Evolutionary conservation across 192 early-diverging fungal genomes (phyloP).

Genomic region (Coemansia erecta): DNA sequence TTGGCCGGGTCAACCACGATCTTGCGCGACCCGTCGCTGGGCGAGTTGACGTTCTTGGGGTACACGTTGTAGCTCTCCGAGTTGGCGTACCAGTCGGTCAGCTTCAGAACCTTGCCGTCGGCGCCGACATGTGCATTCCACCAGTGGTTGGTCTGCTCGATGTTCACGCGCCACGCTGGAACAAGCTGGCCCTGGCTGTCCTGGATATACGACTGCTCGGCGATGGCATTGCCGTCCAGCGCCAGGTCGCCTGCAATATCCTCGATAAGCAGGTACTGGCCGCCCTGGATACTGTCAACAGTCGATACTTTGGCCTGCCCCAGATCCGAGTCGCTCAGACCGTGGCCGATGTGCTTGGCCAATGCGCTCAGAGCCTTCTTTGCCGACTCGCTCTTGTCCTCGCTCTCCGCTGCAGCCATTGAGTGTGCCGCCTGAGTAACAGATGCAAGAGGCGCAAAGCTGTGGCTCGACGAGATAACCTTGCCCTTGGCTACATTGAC

Average conservation of each 20-base stretch:
- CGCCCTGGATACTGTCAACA: slow-evolving; percentile 1
- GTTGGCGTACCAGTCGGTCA: slow-evolving; percentile 85
- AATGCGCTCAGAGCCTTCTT: slow-evolving; percentile 12
- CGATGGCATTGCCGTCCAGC: slow-evolving; percentile 36
- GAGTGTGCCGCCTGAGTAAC: neutral
- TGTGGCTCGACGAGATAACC: slow-evolving; percentile 71
- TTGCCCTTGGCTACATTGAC: slow-evolving; percentile 65
- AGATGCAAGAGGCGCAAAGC: slow-evolving; percentile 50
- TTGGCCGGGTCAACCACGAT: slow-evolving; percentile 60
- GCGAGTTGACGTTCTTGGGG: slow-evolving; percentile 78
- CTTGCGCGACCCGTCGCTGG: slow-evolving; percentile 63
- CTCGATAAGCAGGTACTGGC: slow-evolving; percentile 16
- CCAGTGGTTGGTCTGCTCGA: slow-evolving; percentile 84
- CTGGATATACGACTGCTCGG: slow-evolving; percentile 66
- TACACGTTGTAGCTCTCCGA: slow-evolving; percentile 77
- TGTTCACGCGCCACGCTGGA: slow-evolving; percentile 78
- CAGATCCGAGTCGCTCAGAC: slow-evolving; percentile 2
- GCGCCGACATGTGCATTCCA: slow-evolving; percentile 71
- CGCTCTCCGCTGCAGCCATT: neutral
- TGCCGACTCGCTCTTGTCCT: neutral
- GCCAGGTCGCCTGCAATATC: slow-evolving; percentile 41
- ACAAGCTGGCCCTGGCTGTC: slow-evolving; percentile 57
- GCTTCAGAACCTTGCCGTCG: slow-evolving; percentile 60
- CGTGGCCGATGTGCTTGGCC: slow-evolving; percentile 10
- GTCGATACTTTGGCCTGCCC: neutral